Base-by-base conservation (phyloP, 1,284 basidiomycete species). In the Trichosporon faecale region DNA sequence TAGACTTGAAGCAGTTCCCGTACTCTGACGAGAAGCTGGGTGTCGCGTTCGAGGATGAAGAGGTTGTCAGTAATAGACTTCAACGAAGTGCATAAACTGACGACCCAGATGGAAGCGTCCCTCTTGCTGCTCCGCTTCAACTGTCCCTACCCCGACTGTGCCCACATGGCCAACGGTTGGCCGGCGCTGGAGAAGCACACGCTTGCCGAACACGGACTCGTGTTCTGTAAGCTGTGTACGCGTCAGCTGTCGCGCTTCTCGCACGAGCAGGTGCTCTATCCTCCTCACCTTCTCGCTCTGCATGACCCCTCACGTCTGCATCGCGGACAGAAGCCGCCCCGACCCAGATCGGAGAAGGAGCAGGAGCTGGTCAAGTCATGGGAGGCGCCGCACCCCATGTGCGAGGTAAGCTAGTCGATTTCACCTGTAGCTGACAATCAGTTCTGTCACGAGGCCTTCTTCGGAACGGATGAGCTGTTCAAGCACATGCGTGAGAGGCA, bases 191-290 rank as follows among this genome's bases (percentile, higher is more conserved):
- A 93, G 80, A 66, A 89, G 88, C 64, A 86, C 85, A 64, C 83
- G 2, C 66, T 82, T 1, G 72, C 79, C 1, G 76, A 76, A 2
- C 96, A 99, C 80, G 89, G 88, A 7, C 89, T 90, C 65, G 84
- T 91, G 21, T 87, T 97, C 83, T 98, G 95, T 78, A 93, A 95
- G 76, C 82, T 99, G 2, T 99, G 97, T 80, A 90, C 95, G 69
- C 87, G 89, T 49, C 87, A 88, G 83, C 95, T 98, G 85, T 98
- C 97, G 76, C 92, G 98, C 64, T 99, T 99, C 84, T 87, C 93
- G 0, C 95, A 99, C 82, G 96, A 99, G 82, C 97, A 98, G 80
- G 88, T 90, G 0, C 83, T 98, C 21, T 98, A 96, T 80, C 87
- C 90, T 0, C 86, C 88, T 1, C 85, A 88, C 77, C 79, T 91